A percentile compares a stretch with the other conserved stretches of the same genome.
These are phyloP conservation scores for Tolypocladium pustulatum DNA, from an alignment of 2,329 filamentous ascomycete species.

Conservation along the genomic window DNA sequence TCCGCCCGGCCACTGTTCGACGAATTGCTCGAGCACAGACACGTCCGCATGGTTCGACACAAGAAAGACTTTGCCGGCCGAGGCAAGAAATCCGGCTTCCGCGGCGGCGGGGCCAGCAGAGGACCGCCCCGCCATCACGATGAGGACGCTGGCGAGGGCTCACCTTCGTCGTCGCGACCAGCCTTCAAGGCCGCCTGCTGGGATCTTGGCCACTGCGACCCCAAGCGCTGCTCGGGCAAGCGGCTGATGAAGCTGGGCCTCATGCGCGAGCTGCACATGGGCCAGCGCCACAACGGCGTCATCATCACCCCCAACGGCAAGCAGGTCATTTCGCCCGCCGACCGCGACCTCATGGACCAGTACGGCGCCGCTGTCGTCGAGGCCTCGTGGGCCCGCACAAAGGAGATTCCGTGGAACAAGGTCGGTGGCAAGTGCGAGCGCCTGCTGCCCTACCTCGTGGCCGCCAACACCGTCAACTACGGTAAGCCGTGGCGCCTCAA, in stretches of 20 bases:
- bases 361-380: conserved; percentile 93
- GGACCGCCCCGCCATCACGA: conserved; percentile 38
- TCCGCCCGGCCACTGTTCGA: not conserved
- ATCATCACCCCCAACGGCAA: conserved; percentile 95
- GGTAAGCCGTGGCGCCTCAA: conserved; percentile 91
- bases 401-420: conserved; percentile 81
- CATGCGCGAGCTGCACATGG: conserved; percentile 86
- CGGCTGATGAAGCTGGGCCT: conserved; percentile 82
- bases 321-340: conserved; percentile 70
- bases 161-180: conserved; percentile 25
- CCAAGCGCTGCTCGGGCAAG: conserved; percentile 93
- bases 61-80: conserved; percentile 76
- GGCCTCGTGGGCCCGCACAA: conserved; percentile 88
- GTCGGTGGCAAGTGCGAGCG: conserved; percentile 93
- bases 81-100: conserved; percentile 59
- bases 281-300: conserved; percentile 84
- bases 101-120: conserved; percentile 38
- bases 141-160: conserved; percentile 15
- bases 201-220: conserved; percentile 96
- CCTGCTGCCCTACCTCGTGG: conserved; percentile 85
- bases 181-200: conserved; percentile 90
- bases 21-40: not conserved
- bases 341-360: conserved; percentile 70
- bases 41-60: conserved; percentile 69
- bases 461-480: conserved; percentile 95